Percentiles rank a stretch among this genome's conserved stretches.
Conservation (phyloP, 345 rosid genomes). For the Geranium rotundifolium region DNA sequence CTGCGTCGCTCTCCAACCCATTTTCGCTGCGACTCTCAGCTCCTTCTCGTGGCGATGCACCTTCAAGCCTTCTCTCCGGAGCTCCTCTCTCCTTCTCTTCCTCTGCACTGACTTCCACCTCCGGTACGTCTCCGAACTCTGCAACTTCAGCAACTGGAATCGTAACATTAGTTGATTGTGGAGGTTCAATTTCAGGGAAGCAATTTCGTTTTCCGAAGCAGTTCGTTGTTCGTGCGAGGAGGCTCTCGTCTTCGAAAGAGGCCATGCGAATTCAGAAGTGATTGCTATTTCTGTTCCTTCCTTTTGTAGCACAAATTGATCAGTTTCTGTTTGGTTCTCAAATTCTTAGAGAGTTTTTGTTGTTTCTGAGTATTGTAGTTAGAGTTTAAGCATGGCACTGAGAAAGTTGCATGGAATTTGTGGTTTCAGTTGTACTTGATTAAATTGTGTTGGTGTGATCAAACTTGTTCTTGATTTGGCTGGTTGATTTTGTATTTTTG, state of each 20-base stretch:
- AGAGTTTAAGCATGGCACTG: neutral
- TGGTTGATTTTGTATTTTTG: conserved; percentile 1
- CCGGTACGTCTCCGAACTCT: conserved; percentile 24
- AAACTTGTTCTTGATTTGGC: conserved; percentile 1
- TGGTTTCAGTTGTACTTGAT: neutral
- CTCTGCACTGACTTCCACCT: conserved; percentile 13
- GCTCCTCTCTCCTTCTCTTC: conserved; percentile 24
- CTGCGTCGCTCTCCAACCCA: conserved; percentile 25
- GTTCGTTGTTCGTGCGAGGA: conserved; percentile 37
- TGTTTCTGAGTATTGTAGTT: neutral
- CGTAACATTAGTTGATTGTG: neutral
- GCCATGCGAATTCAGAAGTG: conserved; percentile 67
- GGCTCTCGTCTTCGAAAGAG: conserved; percentile 53
- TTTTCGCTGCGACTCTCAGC: conserved; percentile 24
- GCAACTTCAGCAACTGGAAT: neutral
- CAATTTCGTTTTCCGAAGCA: conserved; percentile 9
- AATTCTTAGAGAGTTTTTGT: neutral
- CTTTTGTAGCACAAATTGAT: neutral
- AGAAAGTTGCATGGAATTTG: neutral
- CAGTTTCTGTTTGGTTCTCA: no score
- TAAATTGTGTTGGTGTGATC: neutral
- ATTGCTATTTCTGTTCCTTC: neutral
- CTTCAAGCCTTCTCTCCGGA: conserved; percentile 25
- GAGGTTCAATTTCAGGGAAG: conserved; percentile 21
- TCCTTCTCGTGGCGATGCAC: conserved; percentile 18